phyloP scores from a whole-genome alignment of 495 filamentous ascomycete genomes.

The Tirmania nivea region DNA sequence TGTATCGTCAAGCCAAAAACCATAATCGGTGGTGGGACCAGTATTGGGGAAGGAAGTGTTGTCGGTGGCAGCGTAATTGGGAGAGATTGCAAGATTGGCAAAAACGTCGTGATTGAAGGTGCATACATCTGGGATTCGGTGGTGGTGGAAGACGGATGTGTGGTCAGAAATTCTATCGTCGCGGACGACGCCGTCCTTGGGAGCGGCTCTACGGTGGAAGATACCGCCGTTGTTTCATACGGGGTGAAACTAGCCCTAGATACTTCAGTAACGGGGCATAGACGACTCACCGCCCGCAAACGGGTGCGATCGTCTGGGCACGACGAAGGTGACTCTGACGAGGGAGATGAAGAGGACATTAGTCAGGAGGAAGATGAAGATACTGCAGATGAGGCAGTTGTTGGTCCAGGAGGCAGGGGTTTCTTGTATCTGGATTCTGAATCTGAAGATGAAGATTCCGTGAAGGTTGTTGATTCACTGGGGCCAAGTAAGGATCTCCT shows the following conservation, averaged over 20 bases:
- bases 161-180: constrained; percentile 52
- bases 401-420: constrained; percentile 27
- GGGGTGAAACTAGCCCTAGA: constrained; percentile 47
- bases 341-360: constrained; percentile 34
- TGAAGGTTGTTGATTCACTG: constrained; percentile 28
- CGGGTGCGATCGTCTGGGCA: constrained; percentile 31
- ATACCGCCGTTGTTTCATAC: constrained; percentile 60
- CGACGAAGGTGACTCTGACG: constrained; percentile 32
- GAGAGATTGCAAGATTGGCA: constrained; percentile 63
- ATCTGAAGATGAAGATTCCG: constrained; percentile 31
- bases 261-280: constrained; percentile 26
- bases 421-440: constrained; percentile 27
- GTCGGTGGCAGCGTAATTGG: constrained; percentile 60
- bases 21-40: constrained; percentile 55
- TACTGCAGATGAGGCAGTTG: constrained; percentile 21
- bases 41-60: constrained; percentile 45
- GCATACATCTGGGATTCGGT: constrained; percentile 84
- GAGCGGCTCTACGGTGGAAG: constrained; percentile 40
- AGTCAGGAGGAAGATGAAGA: constrained; percentile 30
- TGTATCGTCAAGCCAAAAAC: constrained; percentile 34
- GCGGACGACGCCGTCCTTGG: constrained; percentile 50
- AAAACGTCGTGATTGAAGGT: constrained; percentile 52
- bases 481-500: constrained; percentile 27
- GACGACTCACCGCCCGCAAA: constrained; percentile 34
- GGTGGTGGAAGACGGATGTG: constrained; percentile 47